phyloP scores from a whole-genome alignment of 1,284 basidiomycete genomes.

The Ceratorhiza oryzae-sativae region DNA sequence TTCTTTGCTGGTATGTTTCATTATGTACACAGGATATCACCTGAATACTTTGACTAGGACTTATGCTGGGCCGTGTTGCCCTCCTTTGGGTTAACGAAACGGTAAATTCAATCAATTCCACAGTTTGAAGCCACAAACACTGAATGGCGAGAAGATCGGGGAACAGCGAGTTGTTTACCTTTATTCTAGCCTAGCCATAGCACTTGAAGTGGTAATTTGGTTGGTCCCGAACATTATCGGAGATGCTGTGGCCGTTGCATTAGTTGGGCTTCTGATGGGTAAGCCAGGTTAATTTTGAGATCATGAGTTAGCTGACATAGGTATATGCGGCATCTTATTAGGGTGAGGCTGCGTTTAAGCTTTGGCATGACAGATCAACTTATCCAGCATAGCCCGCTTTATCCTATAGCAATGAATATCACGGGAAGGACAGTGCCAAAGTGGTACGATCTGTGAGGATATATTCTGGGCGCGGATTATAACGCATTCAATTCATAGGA shows the following conservation, averaged over 20 bases:
- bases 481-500: conserved; percentile 26
- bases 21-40: not conserved
- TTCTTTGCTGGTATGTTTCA: conserved; percentile 9
- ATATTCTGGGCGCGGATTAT: not conserved
- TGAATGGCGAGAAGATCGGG: not conserved
- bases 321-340: not conserved
- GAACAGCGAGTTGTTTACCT: conserved; percentile 44
- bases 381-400: conserved; percentile 40
- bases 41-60: conserved; percentile 37
- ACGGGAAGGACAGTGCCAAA: conserved; percentile 46
- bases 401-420: conserved; percentile 47
- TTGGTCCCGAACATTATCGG: conserved; percentile 41
- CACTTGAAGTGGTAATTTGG: not conserved
- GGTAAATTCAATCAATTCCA: conserved; percentile 29
- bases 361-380: not conserved
- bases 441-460: conserved; percentile 35
- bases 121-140: not conserved
- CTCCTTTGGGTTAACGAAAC: conserved; percentile 48
- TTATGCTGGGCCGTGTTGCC: conserved; percentile 48
- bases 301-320: not conserved
- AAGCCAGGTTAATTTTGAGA: not conserved
- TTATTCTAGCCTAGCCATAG: conserved; percentile 45
- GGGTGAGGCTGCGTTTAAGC: not conserved
- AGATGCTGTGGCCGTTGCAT: conserved; percentile 45
- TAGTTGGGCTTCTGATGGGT: conserved; percentile 49